Evolutionary conservation across 192 early-diverging fungal species (phyloP), one percentile per base, ranked within the genome.

Genomic region (Coemansia sp.): DNA sequence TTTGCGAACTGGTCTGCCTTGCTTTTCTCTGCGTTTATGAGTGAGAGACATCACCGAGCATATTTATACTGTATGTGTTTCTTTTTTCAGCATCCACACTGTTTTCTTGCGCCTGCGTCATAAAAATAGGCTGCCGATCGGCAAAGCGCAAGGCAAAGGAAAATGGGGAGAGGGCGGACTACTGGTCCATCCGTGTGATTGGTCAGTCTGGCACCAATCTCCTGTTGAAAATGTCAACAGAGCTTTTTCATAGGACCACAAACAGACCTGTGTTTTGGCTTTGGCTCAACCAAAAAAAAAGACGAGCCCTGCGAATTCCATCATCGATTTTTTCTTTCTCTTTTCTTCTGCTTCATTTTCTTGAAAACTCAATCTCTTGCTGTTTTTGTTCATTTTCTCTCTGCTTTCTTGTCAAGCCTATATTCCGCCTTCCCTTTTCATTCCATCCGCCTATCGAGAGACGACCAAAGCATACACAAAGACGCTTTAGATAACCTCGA

Each of bases 131-230:
- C 5, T 22, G 51, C 18, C 22, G 51, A 52, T 52, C 51, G 51
- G 28, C 51, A 29, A 4, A 11, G 28, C 6, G 22, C 18, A 52
- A 14, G 16, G 51, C 51, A 14, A 29, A 22, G 28, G 28, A 29
- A 29, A 52, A 52, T 22, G 18, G 51, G 51, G 51, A 29, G 28
- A 7, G 28, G 51, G 22, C 51, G 51, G 51, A 29, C 51, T 52
- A 52, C 22, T 52, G 51, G 51, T 52, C 51, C 28, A 28, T 52
- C 18, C 51, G 28, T 52, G 51, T 29, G 51, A 52, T 52, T 52
- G 51, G 51, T 22, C 51, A 52, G 42, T 45, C 42, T 45, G 42
- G 42, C 42, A 45, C 42, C 42, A 45, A 45, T 45, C 42, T 45
- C 42, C 42, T 29, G 28, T 22, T 11, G 18, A 52, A 52, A 52